phyloP scores from a whole-genome alignment of 108 stramenopile species.

The Cyclotella sp. region DNA sequence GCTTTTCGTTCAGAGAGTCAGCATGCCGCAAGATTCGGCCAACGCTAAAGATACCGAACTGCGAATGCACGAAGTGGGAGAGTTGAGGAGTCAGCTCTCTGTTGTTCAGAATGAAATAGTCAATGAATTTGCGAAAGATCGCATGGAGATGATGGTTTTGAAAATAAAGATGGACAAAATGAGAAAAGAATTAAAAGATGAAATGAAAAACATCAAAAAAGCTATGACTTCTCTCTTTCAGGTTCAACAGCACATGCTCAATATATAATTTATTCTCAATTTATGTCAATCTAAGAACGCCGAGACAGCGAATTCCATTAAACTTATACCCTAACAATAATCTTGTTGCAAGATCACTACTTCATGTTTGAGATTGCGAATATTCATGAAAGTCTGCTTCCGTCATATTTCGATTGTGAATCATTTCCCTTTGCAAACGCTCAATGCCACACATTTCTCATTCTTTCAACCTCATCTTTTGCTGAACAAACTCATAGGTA shows the following conservation, averaged over 20 bases:
- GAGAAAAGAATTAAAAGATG: conserved; percentile 71
- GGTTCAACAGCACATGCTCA: conserved; percentile 28
- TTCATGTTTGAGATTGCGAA: too few relatives aligned
- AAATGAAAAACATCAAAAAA: conserved; percentile 75
- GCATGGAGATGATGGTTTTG: conserved; percentile 68
- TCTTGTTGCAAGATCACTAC: too few relatives aligned
- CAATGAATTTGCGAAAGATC: conserved; percentile 65
- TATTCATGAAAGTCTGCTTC: too few relatives aligned
- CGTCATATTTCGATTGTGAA: not conserved
- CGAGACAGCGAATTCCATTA: not conserved
- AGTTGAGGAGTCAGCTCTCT: conserved; percentile 60
- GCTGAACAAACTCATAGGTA: conserved; percentile 78
- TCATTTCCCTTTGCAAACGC: not conserved
- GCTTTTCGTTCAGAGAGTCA: conserved; percentile 77
- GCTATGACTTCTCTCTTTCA: conserved; percentile 77
- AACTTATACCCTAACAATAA: not conserved
- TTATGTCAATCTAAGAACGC: not conserved
- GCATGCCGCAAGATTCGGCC: conserved; percentile 63
- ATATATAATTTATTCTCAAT: not conserved
- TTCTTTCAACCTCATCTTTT: conserved; percentile 37
- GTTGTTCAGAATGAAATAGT: conserved; percentile 61
- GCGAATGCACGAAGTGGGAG: conserved; percentile 62
- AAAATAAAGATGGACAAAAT: conserved; percentile 67
- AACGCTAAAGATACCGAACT: conserved; percentile 50
- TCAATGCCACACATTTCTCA: not conserved